Conservation (phyloP, 192 early-diverging fungal genomes). For the Lobulomyces angularis region DNA sequence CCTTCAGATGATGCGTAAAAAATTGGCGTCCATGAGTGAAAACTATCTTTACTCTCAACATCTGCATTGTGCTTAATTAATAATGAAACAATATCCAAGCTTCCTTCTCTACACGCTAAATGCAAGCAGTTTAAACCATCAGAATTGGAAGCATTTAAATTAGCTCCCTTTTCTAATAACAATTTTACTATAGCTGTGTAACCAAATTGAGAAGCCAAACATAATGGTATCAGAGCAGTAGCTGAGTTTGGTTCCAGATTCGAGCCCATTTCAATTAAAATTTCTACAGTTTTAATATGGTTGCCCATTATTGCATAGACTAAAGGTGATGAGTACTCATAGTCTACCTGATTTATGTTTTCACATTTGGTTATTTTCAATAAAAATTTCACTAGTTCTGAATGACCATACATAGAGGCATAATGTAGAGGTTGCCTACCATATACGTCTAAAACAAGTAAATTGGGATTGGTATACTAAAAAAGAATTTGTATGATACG, state of each 20-base stretch:
- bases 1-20: slow-evolving; percentile 93
- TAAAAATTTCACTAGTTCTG: slow-evolving; percentile 27
- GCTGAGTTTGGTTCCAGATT: slow-evolving; percentile 43
- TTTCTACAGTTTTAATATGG: slow-evolving; percentile 58
- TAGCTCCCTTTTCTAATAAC: slow-evolving; percentile 63
- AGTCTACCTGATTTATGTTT: slow-evolving; percentile 56
- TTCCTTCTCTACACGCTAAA: slow-evolving; percentile 75
- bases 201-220: slow-evolving; percentile 86
- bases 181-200: slow-evolving; percentile 71
- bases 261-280: slow-evolving; percentile 56
- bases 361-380: slow-evolving; percentile 11
- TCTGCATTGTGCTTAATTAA: slow-evolving; percentile 62
- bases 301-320: slow-evolving; percentile 80
- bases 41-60: slow-evolving; percentile 72
- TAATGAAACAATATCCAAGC: slow-evolving; percentile 51
- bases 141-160: slow-evolving; percentile 56
- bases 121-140: slow-evolving; percentile 84
- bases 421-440: slow-evolving; percentile 85
- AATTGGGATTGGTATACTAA: slow-evolving; percentile 14
- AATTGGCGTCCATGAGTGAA: slow-evolving; percentile 92
- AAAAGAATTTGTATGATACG: too few species aligned
- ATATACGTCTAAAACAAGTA: slow-evolving; percentile 62
- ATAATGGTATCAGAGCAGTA: slow-evolving; percentile 60
- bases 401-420: slow-evolving; percentile 79
- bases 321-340: slow-evolving; percentile 80